Conservation (phyloP, 129 eudicot species). For the Lactuca saligna region DNA sequence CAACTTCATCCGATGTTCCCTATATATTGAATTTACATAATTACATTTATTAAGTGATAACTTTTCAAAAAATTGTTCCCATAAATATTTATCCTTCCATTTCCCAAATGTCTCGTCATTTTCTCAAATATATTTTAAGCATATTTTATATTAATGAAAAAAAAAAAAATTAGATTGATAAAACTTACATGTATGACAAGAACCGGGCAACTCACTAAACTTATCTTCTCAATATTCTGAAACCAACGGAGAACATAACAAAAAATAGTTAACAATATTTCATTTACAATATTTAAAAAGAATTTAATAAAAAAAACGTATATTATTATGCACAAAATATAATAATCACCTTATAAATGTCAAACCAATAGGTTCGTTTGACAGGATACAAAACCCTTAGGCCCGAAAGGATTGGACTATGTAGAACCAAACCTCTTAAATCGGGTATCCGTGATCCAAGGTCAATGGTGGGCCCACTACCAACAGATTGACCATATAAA, state of each 20-base stretch:
- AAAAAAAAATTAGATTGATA: conserved; percentile 31
- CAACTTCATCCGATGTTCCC: conserved; percentile 96
- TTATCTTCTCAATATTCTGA: conserved; percentile 86
- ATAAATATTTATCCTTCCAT: not conserved
- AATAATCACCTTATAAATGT: conserved; percentile 72
- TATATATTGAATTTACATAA: conserved; percentile 1
- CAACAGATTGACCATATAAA: conserved; percentile 90
- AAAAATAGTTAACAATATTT: conserved; percentile 1
- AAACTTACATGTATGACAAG: conserved; percentile 77
- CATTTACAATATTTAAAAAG: not conserved
- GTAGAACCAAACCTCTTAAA: conserved; percentile 89
- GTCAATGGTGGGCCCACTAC: conserved; percentile 93
- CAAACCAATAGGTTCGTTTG: conserved; percentile 89
- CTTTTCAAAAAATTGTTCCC: too few species aligned
- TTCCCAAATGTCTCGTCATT: too few species aligned
- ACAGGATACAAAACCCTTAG: conserved; percentile 80
- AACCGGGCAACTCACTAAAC: conserved; percentile 71
- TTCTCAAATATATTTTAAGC: not conserved
- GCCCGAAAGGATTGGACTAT: conserved; percentile 91
- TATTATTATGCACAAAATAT: not conserved
- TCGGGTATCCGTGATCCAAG: conserved; percentile 82
- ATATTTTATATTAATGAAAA: not conserved
- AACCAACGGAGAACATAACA: conserved; percentile 2
- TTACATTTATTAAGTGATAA: too few species aligned
- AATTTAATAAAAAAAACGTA: not conserved